These are phyloP conservation scores for Caryopteris hybrid DNA, from an alignment of 305 asterid species.

Conservation along the genomic window DNA sequence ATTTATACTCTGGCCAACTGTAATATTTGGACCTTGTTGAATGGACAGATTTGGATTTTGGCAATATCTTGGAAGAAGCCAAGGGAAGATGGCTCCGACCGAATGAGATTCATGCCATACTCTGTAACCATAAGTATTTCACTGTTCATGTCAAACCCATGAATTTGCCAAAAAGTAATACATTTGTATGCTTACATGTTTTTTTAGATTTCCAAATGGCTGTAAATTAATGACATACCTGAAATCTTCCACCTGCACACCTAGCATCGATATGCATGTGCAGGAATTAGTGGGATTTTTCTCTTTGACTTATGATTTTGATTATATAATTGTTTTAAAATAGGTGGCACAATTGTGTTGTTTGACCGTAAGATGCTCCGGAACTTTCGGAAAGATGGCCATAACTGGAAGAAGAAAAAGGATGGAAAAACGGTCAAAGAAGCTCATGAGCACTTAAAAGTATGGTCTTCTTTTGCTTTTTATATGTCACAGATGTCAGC, in stretches of 20 bases:
- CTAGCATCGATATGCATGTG: neutral
- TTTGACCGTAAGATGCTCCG: conserved; percentile 98
- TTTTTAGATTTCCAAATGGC: conserved; percentile 13
- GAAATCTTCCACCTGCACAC: neutral
- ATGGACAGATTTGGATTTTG: conserved; percentile 75
- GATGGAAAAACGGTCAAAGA: conserved; percentile 97
- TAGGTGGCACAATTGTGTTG: conserved; percentile 90
- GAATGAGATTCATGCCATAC: conserved; percentile 91
- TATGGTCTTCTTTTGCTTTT: conserved; percentile 28
- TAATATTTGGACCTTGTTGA: conserved; percentile 11
- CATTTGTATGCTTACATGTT: conserved; percentile 14
- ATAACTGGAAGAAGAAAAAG: conserved; percentile 97
- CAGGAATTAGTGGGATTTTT: conserved; percentile 12
- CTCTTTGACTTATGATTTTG: conserved; percentile 15
- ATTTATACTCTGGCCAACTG: neutral
- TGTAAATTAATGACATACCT: conserved; percentile 11
- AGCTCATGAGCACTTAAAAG: conserved; percentile 98
- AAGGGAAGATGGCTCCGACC: conserved; percentile 92
- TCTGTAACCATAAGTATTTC: conserved; percentile 72
- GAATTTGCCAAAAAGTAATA: conserved; percentile 81
- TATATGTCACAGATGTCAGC: neutral
- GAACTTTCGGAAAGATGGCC: conserved; percentile 94
- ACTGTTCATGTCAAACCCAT: conserved; percentile 80
- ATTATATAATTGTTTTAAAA: conserved; percentile 18
- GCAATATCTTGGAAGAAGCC: conserved; percentile 70